Percentiles rank a stretch among this genome's conserved stretches.
phyloP scores from a whole-genome alignment of 306 rosid species.

The Begonia fuchsioides region DNA sequence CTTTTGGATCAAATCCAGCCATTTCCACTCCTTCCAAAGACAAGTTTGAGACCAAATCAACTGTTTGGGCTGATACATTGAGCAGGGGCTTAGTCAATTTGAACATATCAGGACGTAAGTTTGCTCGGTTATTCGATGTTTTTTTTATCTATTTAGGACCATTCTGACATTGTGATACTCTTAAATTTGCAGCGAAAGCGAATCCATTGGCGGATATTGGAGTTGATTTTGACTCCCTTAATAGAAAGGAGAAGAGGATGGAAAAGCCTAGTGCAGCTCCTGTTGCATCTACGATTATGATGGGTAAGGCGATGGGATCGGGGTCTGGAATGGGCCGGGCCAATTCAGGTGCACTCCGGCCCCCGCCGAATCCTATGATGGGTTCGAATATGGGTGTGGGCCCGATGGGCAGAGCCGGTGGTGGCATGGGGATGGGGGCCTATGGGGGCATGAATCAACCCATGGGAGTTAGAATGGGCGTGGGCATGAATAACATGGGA shows the following conservation, averaged over 20 bases:
- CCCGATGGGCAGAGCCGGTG: constrained; percentile 15
- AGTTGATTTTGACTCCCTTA: constrained; percentile 83
- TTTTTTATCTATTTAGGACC: not conserved
- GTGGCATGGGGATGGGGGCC: constrained; percentile 40
- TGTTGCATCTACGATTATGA: constrained; percentile 58
- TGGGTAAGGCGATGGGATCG: constrained; percentile 99
- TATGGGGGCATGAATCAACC: constrained; percentile 22
- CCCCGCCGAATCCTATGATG: constrained; percentile 41
- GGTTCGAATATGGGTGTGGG: constrained; percentile 41
- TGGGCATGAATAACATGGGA: not conserved
- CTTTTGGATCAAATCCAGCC: constrained; percentile 27
- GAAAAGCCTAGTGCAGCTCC: constrained; percentile 60
- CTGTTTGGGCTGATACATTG: constrained; percentile 94
- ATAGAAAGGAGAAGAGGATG: constrained; percentile 92
- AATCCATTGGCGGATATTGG: constrained; percentile 94
- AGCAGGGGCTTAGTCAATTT: constrained; percentile 93
- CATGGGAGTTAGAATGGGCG: constrained; percentile 7
- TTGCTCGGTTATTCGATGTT: not conserved
- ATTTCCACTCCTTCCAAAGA: constrained; percentile 60
- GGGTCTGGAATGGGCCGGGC: constrained; percentile 92
- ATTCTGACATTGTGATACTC: constrained; percentile 2
- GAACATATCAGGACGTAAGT: constrained; percentile 94
- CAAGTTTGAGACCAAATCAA: constrained; percentile 87
- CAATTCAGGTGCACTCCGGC: constrained; percentile 54
- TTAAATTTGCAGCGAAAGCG: constrained; percentile 62